Base-by-base conservation (phyloP, 1,284 basidiomycete genomes). In the Peniophora sp. region DNA sequence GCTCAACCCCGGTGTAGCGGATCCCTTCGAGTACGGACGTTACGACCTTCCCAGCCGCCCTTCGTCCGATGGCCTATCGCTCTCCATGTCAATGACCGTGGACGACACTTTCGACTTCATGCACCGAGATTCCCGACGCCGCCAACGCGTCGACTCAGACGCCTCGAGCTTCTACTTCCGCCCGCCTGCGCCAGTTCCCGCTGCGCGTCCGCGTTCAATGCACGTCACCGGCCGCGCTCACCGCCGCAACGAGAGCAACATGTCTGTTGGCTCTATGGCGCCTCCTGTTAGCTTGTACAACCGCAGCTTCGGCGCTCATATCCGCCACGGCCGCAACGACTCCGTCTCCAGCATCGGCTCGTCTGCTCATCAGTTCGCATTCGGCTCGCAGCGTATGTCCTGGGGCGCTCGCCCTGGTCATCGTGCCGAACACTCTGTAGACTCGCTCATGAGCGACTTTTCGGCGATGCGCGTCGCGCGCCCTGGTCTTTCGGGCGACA, bases 401-500 rank as follows among this genome's bases (percentile, higher is more conserved):
- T 86, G 83, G 83, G 72, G 76, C 5, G 8, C 37, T n/a, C 37
- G 37, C 37, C 27, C 27, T 32, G 72, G 72, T 39, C 87, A 84
- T 57, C 72, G 70, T 12, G 75, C 73, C n/a, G 77, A 83, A 15
- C 60, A 65, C 18, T 88, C 85, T 0, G 60, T 73, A 2, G 87
- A 88, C 54, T 91, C 87, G 0, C 62, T 77, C 34, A 66, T 74
- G 57, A 91, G 87, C 51, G 79, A 83, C 49, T 77, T 77, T 55
- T 84, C 84, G 2, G 73, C 69, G 2, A 66, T 71, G 54, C 72
- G 75, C 10, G 62, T 88, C 3, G 81, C 73, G 2, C 75, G 90
- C 18, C 90, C 90, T 2, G 88, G 83, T 2, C 65, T 93, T 2
- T 41, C 37, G n/a, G 89, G 91, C 0, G 91, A 92, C 61, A 89